A percentile compares a stretch with the other conserved stretches of the same genome.
Conservation (phyloP, 768 basidiomycete genomes). For the Lactifluus volemus region DNA sequence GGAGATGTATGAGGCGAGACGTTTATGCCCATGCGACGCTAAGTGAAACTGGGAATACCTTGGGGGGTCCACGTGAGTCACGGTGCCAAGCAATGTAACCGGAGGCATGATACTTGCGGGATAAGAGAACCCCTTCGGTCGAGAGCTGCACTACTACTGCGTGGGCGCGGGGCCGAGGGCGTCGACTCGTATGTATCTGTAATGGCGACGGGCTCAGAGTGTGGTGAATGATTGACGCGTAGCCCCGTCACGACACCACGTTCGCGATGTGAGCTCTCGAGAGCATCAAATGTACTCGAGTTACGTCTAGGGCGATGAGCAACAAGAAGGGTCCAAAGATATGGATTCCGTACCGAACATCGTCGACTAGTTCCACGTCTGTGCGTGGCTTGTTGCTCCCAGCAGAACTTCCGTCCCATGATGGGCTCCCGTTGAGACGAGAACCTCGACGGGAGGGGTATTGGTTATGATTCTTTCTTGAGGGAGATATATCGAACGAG, state of each 20-base stretch:
- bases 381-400: neutral
- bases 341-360: neutral
- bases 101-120: slow-evolving; percentile 2
- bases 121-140: neutral
- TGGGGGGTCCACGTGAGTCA: slow-evolving; percentile 6
- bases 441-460: slow-evolving; percentile 1
- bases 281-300: neutral
- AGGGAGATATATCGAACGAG: slow-evolving; percentile 11
- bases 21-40: neutral
- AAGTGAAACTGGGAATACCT: slow-evolving; percentile 8
- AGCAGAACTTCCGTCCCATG: slow-evolving; percentile 7
- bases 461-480: neutral
- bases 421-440: slow-evolving; percentile 1
- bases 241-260: neutral
- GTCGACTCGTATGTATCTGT: neutral
- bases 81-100: slow-evolving; percentile 1
- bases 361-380: neutral
- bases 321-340: neutral
- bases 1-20: neutral
- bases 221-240: slow-evolving; percentile 5
- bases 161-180: neutral
- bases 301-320: neutral
- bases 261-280: neutral
- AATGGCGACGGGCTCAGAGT: slow-evolving; percentile 7
- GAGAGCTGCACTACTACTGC: slow-evolving; percentile 12